phyloP scores from a whole-genome alignment of 371 early-diverging fungal genomes.

The Mortierella sp. region DNA sequence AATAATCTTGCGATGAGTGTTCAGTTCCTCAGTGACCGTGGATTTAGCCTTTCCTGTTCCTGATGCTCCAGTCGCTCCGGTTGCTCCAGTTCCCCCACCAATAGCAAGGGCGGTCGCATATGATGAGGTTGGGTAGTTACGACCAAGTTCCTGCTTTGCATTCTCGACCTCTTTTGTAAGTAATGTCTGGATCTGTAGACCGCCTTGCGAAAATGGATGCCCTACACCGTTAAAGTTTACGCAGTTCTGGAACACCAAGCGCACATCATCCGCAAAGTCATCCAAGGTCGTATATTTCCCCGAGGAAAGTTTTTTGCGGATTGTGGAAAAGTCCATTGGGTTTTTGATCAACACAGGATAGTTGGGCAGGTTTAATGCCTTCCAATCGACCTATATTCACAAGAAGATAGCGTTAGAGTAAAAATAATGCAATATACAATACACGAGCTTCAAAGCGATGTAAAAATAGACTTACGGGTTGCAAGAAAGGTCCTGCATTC shows the following conservation, averaged over 20 bases:
- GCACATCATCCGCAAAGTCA: conserved; percentile 79
- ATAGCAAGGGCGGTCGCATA: conserved; percentile 6
- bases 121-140: conserved; percentile 34
- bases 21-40: conserved; percentile 28
- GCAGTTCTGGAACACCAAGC: conserved; percentile 90
- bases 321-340: conserved; percentile 92
- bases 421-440: not conserved
- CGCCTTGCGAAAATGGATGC: conserved; percentile 75
- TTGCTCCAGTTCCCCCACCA: not conserved
- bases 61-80: conserved; percentile 7
- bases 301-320: conserved; percentile 72
- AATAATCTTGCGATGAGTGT: conserved; percentile 51
- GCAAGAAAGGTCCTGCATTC: conserved; percentile 61
- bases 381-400: conserved; percentile 73
- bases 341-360: conserved; percentile 85
- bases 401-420: conserved; percentile 48
- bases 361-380: conserved; percentile 82
- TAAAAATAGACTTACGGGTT: conserved; percentile 57
- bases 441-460: not conserved
- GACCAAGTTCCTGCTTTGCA: conserved; percentile 47
- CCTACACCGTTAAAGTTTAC: conserved; percentile 86
- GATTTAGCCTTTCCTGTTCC: conserved; percentile 20
- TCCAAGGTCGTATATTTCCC: conserved; percentile 67
- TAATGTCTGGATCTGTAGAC: conserved; percentile 63
- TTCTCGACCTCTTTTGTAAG: conserved; percentile 67